Base-by-base conservation (phyloP, 768 basidiomycete genomes). In the Neoboletus magnificus region DNA sequence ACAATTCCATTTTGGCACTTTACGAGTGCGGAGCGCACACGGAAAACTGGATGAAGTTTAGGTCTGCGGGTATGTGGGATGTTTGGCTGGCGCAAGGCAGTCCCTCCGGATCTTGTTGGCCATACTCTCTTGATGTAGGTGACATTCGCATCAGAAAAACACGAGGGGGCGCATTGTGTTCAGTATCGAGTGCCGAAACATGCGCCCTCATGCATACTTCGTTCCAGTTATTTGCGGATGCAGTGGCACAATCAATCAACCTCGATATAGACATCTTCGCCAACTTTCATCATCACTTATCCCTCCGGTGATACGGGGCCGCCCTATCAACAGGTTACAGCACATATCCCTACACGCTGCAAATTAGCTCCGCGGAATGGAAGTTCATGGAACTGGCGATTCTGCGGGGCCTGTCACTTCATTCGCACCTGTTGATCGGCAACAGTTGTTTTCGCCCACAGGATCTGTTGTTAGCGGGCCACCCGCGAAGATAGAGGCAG, bases 291-390 rank as follows among this genome's bases (percentile, higher is more conserved):
- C 33, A 13, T 36, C 43, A 29, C 23, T 23, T 48, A 11, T 45
- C 32, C 48, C 13, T 46, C 37, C 10, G 32, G 35, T 37, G 44
- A 35, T 41, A 25, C 48, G 52, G 50, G 39, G 22, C 43, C 33
- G 35, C 37, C 4, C 44, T 46, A 55, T 41, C 48, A 55, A 35
- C 47, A 36, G 4, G 25, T 35, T 36, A 49, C 35, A 41, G 23
- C 39, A 48, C 32, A 42, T 46, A 54, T 32, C 33, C 15, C 40
- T 55, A 11, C 29, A 18, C 30, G 27, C 20, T 37, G 22, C 20
- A 45, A 45, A 50, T 45, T 47, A 44, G 46, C 18, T 58, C 52
- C 52, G 59, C 44, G 45, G 57, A 62, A 69, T 69, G 64, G 64
- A 66, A 68, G 59, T 37, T 37, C 29, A 62, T 52, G 9, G 16